Conservation (phyloP, 306 rosid species). For the Psophocarpus tetragonolobus region DNA sequence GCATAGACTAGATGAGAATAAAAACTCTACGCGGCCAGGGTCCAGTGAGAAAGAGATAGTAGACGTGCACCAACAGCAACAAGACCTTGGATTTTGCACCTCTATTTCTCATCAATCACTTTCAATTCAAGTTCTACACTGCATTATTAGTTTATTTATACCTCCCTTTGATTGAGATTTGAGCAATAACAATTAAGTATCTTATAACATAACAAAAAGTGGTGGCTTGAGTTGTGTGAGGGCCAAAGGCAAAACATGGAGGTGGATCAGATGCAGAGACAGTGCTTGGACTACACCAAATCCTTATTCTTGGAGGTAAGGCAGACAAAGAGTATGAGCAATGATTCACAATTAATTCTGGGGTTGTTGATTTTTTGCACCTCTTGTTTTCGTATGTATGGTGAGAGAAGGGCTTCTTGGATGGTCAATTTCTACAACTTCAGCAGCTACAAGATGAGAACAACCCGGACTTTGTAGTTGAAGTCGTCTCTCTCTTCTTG, state of each 20-base stretch:
- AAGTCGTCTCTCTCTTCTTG: conserved; percentile 78
- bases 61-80: conserved; percentile 1
- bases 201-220: background rate
- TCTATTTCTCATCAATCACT: background rate
- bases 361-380: conserved; percentile 15
- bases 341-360: background rate
- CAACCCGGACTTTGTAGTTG: conserved; percentile 32
- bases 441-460: conserved; percentile 20
- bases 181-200: background rate
- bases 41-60: background rate
- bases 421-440: conserved; percentile 33
- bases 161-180: background rate
- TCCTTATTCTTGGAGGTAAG: conserved; percentile 10
- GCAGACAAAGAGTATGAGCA: background rate
- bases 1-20: background rate
- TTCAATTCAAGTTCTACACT: background rate
- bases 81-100: background rate
- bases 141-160: background rate
- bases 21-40: background rate
- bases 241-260: background rate
- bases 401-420: conserved; percentile 63
- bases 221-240: conserved; percentile 6
- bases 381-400: conserved; percentile 6
- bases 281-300: conserved; percentile 1
- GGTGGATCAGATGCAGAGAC: conserved; percentile 16